Conservation (phyloP, 257 asterid genomes). For the Hygrophila difformis region DNA sequence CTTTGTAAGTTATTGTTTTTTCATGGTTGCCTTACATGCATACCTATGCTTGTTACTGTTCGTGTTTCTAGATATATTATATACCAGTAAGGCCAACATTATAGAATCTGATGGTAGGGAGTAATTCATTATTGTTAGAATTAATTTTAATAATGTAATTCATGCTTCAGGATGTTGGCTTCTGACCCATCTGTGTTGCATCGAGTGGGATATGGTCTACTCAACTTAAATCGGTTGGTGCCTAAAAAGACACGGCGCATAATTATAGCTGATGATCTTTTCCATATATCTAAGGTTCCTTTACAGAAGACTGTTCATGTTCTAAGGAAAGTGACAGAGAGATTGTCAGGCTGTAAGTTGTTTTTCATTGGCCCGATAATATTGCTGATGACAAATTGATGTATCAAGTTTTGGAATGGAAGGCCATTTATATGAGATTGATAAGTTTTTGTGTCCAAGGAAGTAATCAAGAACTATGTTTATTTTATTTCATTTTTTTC, state of each 20-base stretch:
- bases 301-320: conserved; percentile 55
- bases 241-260: conserved; percentile 62
- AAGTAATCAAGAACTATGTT: background rate
- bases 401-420: conserved; percentile 11
- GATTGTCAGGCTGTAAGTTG: conserved; percentile 64
- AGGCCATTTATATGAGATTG: conserved; percentile 9
- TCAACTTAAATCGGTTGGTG: conserved; percentile 52
- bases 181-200: conserved; percentile 75
- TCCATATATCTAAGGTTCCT: conserved; percentile 80
- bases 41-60: background rate
- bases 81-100: background rate
- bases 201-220: conserved; percentile 78
- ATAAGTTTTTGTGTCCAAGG: background rate
- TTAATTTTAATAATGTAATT: background rate
- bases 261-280: conserved; percentile 89
- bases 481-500: conserved; percentile 6
- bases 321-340: conserved; percentile 57
- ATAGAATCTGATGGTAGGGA: background rate
- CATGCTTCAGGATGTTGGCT: conserved; percentile 68
- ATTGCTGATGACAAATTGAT: background rate
- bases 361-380: conserved; percentile 2
- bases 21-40: background rate
- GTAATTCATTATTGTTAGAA: conserved; percentile 2
- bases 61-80: background rate
- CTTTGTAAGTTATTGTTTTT: no score